A percentile compares a stretch with the other conserved stretches of the same genome.
Evolutionary conservation across 208 protist species (phyloP).

Genomic region (Leishmania tarentolae): DNA sequence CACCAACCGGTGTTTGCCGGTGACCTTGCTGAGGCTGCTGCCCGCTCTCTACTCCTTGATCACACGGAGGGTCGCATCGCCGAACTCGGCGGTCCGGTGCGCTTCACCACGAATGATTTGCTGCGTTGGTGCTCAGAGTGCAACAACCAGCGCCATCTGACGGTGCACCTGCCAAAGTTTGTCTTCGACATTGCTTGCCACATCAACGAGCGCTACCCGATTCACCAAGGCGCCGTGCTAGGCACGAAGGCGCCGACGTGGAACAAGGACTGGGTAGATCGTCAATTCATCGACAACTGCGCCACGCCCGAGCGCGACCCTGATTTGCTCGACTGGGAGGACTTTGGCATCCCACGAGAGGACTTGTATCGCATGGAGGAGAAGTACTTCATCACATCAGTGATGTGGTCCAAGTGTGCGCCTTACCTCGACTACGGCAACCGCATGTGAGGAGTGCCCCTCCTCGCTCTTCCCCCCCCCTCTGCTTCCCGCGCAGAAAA

Average conservation of each 20-base stretch:
- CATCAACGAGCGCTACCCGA: slow-evolving; percentile 76
- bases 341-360: slow-evolving; percentile 91
- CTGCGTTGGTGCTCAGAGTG: slow-evolving; percentile 89
- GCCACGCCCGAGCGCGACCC: slow-evolving; percentile 89
- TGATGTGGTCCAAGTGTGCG: slow-evolving; percentile 77
- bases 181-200: slow-evolving; percentile 66
- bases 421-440: slow-evolving; percentile 74
- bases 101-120: slow-evolving; percentile 89
- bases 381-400: slow-evolving; percentile 90
- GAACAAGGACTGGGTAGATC: slow-evolving; percentile 90
- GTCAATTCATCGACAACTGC: slow-evolving; percentile 90
- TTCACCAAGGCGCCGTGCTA: slow-evolving; percentile 75
- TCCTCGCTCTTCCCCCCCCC: not conserved
- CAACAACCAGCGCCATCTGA: slow-evolving; percentile 72
- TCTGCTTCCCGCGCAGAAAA: not conserved
- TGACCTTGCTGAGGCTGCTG: slow-evolving; percentile 82
- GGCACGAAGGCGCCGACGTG: slow-evolving; percentile 76
- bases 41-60: slow-evolving; percentile 84
- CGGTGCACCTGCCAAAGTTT: slow-evolving; percentile 74
- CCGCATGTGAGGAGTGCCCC: slow-evolving; percentile 54
- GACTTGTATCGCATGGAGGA: slow-evolving; percentile 92
- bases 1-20: slow-evolving; percentile 91
- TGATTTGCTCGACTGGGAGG: slow-evolving; percentile 90
- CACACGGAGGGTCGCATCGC: slow-evolving; percentile 92
- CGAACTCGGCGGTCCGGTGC: slow-evolving; percentile 88